Percentiles rank a stretch among this genome's conserved stretches.
Conservation (phyloP, 768 basidiomycete genomes). For the Lanmaoa rubissima region DNA sequence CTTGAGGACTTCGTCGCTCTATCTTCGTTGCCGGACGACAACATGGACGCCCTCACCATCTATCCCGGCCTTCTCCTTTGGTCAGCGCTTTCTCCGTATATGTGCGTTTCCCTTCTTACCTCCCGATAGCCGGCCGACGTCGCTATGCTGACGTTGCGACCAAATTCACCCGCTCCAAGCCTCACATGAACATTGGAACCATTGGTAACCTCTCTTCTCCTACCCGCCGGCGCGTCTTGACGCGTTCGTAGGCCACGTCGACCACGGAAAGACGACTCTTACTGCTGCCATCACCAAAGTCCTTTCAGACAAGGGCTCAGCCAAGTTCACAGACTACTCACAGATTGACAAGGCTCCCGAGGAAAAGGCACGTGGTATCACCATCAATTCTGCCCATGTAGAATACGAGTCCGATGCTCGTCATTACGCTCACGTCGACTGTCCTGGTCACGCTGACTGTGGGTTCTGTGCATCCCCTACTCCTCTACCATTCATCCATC, state of each 20-base stretch:
- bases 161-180: constrained; percentile 72
- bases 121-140: constrained; percentile 33
- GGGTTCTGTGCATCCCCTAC: constrained; percentile 27
- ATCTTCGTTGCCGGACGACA: constrained; percentile 15
- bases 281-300: constrained; percentile 96
- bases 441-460: constrained; percentile 96
- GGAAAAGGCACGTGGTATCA: constrained; percentile 99
- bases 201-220: constrained; percentile 52
- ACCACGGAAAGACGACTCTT: constrained; percentile 97
- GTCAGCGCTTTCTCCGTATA: background rate
- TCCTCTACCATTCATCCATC: constrained; percentile 2
- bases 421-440: constrained; percentile 98
- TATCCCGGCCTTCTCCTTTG: constrained; percentile 4
- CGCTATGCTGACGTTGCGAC: constrained; percentile 67
- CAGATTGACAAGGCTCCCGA: constrained; percentile 99
- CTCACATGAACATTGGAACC: constrained; percentile 95
- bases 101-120: background rate
- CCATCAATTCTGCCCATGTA: constrained; percentile 97
- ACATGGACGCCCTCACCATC: constrained; percentile 9
- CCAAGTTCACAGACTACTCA: constrained; percentile 89
- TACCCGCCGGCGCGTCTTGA: constrained; percentile 16
- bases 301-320: constrained; percentile 70
- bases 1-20: background rate
- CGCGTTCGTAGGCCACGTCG: constrained; percentile 70
- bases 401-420: constrained; percentile 91